Base-by-base conservation (phyloP, 257 asterid genomes). In the Lycium barbarum region DNA sequence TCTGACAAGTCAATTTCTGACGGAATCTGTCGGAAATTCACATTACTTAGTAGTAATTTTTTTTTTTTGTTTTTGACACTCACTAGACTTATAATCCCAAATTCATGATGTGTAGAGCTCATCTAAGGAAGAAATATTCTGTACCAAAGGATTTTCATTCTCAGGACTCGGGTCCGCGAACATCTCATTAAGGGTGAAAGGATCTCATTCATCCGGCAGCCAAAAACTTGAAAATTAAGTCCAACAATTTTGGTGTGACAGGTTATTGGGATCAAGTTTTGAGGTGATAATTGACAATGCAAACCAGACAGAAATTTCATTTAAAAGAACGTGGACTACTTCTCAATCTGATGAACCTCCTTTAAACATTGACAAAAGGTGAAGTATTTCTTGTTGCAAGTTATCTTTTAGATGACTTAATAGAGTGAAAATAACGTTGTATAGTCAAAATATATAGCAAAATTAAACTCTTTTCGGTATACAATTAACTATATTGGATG, bases 281-380 rank as follows among this genome's bases (percentile, higher is more conserved):
- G 86, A 89, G 79, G 74, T 92, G 4, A 80, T 91, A 47, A 65
- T 58, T 65, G 84, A 91, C 72, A 90, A 58, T 54, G 58, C 57
- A 15, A 84, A 90, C 22, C 91, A 89, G 78, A 80, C 83, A 12
- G 94, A 93, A 86, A 86, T 93, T 62, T 91, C 96, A 80, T 93
- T 93, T 85, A 87, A 86, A 14, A 86, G 84, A 20, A 87, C 35
- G 22, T 91, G 94, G 94, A 22, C 84, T 40, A 11, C 53, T 17
- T 84, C 87, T 47, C 82, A 76, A 45, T 84, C 70, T 54, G 82
- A 83, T 55, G 20, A 10, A 7, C 88, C 85, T 68, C 97, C 97
- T 2, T 22, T 93, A 57, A 90, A 91, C 40, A 14, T 92, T 13
- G 97, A 93, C 84, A 90, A 89, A 86, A 91, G 96, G 97, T 87